Base-by-base conservation (phyloP, 768 basidiomycete species). In the Rhodotorula babjevae region DNA sequence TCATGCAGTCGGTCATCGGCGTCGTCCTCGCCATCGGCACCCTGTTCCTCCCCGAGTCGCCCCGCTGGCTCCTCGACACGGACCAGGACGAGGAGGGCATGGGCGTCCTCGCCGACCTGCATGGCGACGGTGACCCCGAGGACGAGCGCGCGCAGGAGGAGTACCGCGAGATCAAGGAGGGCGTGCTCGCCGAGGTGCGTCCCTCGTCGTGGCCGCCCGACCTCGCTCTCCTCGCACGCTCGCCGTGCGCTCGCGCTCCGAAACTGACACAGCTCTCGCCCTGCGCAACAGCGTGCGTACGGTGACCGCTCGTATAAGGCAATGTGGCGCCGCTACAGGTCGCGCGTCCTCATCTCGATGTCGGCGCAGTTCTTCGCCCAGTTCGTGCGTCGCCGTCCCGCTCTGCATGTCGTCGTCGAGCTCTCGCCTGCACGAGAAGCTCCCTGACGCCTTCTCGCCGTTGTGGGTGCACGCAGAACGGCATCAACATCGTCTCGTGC, bases 331-430 rank as follows among this genome's bases (percentile, higher is more conserved):
- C 86, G 86, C 77, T 96, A 97, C 80, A 89, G 89, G 78, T 87
- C 88, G 44, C 85, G 93, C 47, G 93, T 98, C 19, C 80, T 96
- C 73, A 86, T 97, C 59, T 94, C 94, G 25, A 94, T 94, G 91
- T 91, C 90, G 29, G 92, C 92, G 67, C 94, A 96, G 80, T 90
- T 91, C 55, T 95, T 96, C 81, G 94, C 94, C 56, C 94, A 96
- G 79, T 83, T 96, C 79, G 93, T 92, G 74, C 71, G 91, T 77
- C 57, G n/a, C n/a, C 68, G 15, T 65, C 50, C 18, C 40, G 42
- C 66, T 49, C 15, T 31, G 61, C 12, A 23, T 7, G 15, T 40
- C 47, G 40, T 50, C 49, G n/a, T 12, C 44, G 44, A 18, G 44
- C 14, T 15, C 44, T 14, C 18, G 2, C 6, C 14, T 15, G 14